Evolutionary conservation across 768 basidiomycete species (phyloP).

Genomic region (Boletus pseudopeckii): DNA sequence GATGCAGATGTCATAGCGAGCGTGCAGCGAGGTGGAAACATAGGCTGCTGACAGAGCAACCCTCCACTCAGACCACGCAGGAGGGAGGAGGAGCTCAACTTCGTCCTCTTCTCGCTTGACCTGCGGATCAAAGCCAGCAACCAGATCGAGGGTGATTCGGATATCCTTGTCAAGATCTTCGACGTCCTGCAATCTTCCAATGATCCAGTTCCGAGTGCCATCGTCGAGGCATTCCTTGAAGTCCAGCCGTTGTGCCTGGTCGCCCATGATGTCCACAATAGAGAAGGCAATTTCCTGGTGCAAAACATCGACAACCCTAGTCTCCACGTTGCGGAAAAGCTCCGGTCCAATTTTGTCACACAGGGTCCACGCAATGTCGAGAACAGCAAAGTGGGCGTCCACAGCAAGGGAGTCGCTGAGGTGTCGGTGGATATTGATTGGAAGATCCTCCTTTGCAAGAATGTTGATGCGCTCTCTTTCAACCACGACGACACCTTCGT

Average conservation of each 20-base stretch:
- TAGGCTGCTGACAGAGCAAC: conserved; percentile 63
- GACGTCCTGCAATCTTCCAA: conserved; percentile 54
- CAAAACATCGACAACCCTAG: conserved; percentile 55
- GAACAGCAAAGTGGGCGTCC: conserved; percentile 53
- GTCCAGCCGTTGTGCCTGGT: conserved; percentile 52
- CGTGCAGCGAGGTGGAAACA: conserved; percentile 57
- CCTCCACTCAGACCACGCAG: conserved; percentile 58
- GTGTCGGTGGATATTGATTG: conserved; percentile 54
- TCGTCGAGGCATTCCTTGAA: conserved; percentile 59
- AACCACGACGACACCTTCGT: conserved; percentile 53
- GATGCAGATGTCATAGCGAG: conserved; percentile 72
- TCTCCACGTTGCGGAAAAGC: conserved; percentile 55
- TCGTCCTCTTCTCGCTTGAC: conserved; percentile 80
- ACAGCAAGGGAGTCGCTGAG: conserved; percentile 43
- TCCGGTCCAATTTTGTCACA: conserved; percentile 58
- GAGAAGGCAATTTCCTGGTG: conserved; percentile 79
- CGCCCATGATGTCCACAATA: conserved; percentile 69
- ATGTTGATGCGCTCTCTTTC: conserved; percentile 76
- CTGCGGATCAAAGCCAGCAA: conserved; percentile 65
- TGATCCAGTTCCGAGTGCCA: conserved; percentile 57
- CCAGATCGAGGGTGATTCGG: conserved; percentile 59
- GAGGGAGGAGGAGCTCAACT: conserved; percentile 49
- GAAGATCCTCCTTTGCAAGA: conserved; percentile 62
- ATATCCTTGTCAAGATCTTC: conserved; percentile 54
- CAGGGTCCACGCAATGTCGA: conserved; percentile 63